A percentile compares a stretch with the other conserved stretches of the same genome.
Conservation (phyloP, 768 basidiomycete species). For the Mycena leptocephala region DNA sequence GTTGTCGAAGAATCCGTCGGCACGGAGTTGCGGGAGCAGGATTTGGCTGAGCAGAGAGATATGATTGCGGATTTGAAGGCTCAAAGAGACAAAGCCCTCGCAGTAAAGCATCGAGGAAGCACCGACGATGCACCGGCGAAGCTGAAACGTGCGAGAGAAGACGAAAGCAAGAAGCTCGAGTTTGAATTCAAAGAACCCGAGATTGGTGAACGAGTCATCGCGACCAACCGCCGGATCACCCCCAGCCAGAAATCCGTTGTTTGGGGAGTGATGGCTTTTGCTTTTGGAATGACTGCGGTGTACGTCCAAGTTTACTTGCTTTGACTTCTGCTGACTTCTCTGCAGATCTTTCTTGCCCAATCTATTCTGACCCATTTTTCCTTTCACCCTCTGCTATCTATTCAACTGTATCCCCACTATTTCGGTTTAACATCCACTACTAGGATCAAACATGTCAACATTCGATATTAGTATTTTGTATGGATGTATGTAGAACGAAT, state of each 20-base stretch:
- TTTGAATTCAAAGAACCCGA: conserved; percentile 85
- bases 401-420: conserved; percentile 32
- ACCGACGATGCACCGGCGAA: conserved; percentile 45
- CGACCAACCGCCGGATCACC: conserved; percentile 76
- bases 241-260: conserved; percentile 83
- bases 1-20: conserved; percentile 71
- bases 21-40: conserved; percentile 76
- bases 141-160: conserved; percentile 70
- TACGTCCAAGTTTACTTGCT: conserved; percentile 57
- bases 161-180: conserved; percentile 64
- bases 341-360: conserved; percentile 73
- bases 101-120: conserved; percentile 44
- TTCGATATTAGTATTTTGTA: conserved; percentile 22
- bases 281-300: conserved; percentile 87
- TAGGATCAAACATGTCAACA: conserved; percentile 22
- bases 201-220: conserved; percentile 64
- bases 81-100: conserved; percentile 62
- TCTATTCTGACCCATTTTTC: conserved; percentile 62
- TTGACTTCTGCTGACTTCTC: background rate
- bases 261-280: conserved; percentile 91
- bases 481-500: conserved; percentile 31
- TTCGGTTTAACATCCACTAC: conserved; percentile 16
- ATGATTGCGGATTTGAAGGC: conserved; percentile 83
- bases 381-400: conserved; percentile 37
- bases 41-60: conserved; percentile 85